Evolutionary conservation across 805 yeast species (phyloP).

Genomic region (Ogataea ganodermae): DNA sequence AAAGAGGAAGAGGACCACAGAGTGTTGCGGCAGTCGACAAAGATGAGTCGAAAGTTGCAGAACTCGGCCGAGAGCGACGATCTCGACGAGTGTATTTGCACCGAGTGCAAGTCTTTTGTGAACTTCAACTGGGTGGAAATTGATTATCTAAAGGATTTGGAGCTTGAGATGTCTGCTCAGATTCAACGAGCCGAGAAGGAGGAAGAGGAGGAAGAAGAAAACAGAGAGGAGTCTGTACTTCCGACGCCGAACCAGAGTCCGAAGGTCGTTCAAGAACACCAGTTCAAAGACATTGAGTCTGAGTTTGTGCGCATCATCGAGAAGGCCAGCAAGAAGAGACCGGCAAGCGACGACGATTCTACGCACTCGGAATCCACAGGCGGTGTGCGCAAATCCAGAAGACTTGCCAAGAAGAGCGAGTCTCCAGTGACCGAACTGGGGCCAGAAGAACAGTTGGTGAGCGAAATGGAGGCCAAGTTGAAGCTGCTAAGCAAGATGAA

Average conservation of each 20-base stretch:
- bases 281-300: slow-evolving; percentile 26
- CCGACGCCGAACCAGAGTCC: slow-evolving; percentile 37
- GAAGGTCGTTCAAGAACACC: slow-evolving; percentile 14
- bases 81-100: slow-evolving; percentile 49
- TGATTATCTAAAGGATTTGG: slow-evolving; percentile 26
- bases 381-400: slow-evolving; percentile 35
- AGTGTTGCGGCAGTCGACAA: slow-evolving; percentile 18
- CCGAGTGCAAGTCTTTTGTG: slow-evolving; percentile 49
- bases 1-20: slow-evolving; percentile 17
- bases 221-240: slow-evolving; percentile 19
- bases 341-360: slow-evolving; percentile 36
- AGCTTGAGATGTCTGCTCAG: slow-evolving; percentile 8
- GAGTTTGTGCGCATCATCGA: slow-evolving; percentile 26
- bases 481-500: slow-evolving; percentile 22
- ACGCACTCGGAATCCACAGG: slow-evolving; percentile 32
- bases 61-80: slow-evolving; percentile 16
- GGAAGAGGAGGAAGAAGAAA: not conserved
- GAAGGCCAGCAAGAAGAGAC: slow-evolving; percentile 34
- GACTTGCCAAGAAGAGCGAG: slow-evolving; percentile 33
- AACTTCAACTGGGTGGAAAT: slow-evolving; percentile 50
- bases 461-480: slow-evolving; percentile 7
- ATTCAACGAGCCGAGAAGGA: not conserved
- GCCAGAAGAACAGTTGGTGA: slow-evolving; percentile 1
- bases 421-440: slow-evolving; percentile 4
- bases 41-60: slow-evolving; percentile 17